A percentile compares a stretch with the other conserved stretches of the same genome.
phyloP scores from a whole-genome alignment of 352 stramenopile genomes.

The Globisporangium echinulatum region DNA sequence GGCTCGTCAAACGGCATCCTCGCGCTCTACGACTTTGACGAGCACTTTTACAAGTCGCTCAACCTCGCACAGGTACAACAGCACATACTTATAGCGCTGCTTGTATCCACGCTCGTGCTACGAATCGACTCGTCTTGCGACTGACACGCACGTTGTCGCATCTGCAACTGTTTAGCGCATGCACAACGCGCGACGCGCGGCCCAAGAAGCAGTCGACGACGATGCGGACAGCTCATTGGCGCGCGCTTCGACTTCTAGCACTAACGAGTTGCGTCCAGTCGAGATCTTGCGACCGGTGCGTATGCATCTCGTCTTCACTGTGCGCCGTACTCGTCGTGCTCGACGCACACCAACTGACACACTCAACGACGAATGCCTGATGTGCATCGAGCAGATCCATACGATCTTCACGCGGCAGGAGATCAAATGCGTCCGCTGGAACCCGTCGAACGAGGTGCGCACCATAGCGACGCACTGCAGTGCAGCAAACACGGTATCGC shows the following conservation, averaged over 20 bases:
- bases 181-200: neutral
- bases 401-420: slow-evolving; percentile 65
- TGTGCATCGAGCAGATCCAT: slow-evolving; percentile 39
- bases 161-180: slow-evolving; percentile 1
- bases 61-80: slow-evolving; percentile 35
- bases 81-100: neutral
- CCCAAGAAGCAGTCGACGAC: neutral
- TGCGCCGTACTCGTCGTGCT: neutral
- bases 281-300: slow-evolving; percentile 34
- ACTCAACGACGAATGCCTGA: neutral
- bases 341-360: neutral
- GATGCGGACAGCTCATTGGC: neutral
- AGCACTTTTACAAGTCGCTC: slow-evolving; percentile 54
- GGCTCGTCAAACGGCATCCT: slow-evolving; percentile 64
- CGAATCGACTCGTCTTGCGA: no score
- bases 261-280: neutral
- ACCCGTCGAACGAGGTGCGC: slow-evolving; percentile 55
- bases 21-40: slow-evolving; percentile 77
- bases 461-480: neutral
- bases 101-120: no score
- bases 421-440: slow-evolving; percentile 72
- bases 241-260: neutral
- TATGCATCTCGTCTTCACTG: neutral
- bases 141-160: no score
- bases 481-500: no score